Conservation (phyloP, 257 asterid genomes). For the Ocimum tenuiflorum region DNA sequence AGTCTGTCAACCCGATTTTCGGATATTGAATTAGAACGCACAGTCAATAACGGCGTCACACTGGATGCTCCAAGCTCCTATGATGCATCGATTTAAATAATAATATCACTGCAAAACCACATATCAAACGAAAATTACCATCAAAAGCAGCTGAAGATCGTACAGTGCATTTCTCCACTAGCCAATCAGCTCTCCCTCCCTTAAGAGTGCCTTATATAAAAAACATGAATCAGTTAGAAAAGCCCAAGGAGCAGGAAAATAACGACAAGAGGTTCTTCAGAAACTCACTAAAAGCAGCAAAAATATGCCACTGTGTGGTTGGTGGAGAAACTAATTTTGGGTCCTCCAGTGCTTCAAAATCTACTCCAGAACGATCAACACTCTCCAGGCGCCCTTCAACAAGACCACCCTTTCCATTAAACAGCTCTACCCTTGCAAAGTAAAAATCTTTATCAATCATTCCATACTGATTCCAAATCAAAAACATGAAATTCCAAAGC, state of each 20-base stretch:
- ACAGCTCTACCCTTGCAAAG: conserved; percentile 83
- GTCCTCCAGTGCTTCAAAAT: conserved; percentile 58
- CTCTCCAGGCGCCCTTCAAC: conserved; percentile 75
- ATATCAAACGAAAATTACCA: conserved; percentile 7
- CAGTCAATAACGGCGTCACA: conserved; percentile 79
- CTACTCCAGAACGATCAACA: conserved; percentile 60
- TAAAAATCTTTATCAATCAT: conserved; percentile 14
- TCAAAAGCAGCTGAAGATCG: conserved; percentile 27
- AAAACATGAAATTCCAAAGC: neutral
- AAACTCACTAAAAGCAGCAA: conserved; percentile 85
- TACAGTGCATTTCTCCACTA: conserved; percentile 97
- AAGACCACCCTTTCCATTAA: conserved; percentile 84
- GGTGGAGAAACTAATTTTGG: conserved; percentile 45
- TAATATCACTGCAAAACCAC: neutral
- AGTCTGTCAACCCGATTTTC: conserved; percentile 81
- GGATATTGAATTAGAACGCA: conserved; percentile 64
- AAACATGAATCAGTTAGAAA: conserved; percentile 3
- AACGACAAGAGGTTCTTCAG: neutral
- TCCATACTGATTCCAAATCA: conserved; percentile 1
- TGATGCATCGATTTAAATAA: conserved; percentile 6
- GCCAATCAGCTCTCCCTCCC: conserved; percentile 99
- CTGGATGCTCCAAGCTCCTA: conserved; percentile 94
- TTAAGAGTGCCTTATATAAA: conserved; percentile 62
- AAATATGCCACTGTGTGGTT: conserved; percentile 73
- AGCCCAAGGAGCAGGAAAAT: neutral